Conservation (phyloP, 2,329 filamentous ascomycete genomes). For the Elsinoe fawcettii region DNA sequence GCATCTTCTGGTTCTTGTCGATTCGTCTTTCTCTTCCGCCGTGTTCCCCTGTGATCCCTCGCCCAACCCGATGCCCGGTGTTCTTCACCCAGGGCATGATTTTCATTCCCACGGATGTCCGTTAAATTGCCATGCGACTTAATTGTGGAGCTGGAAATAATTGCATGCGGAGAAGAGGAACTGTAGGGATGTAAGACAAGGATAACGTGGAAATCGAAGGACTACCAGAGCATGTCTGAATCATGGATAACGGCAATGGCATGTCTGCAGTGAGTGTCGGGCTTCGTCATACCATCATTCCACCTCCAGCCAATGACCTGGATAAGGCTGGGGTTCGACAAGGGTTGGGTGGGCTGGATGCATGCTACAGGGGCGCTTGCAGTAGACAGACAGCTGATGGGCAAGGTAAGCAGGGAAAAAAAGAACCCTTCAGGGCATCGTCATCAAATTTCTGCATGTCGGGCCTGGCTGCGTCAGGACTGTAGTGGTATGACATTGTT, state of each 20-base stretch:
- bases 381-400: background rate
- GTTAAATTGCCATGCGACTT: slow-evolving; percentile 1
- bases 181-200: slow-evolving; percentile 1
- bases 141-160: background rate
- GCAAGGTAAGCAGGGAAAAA: background rate
- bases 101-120: background rate
- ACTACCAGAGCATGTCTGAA: slow-evolving; percentile 4
- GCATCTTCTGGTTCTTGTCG: slow-evolving; percentile 3
- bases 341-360: background rate
- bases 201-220: slow-evolving; percentile 8
- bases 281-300: slow-evolving; percentile 2
- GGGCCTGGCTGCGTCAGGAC: background rate
- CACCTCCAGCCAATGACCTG: background rate
- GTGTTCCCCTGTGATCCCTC: slow-evolving; percentile 1
- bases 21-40: background rate
- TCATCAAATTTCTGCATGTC: background rate
- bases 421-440: background rate
- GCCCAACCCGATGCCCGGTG: background rate
- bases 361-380: slow-evolving; percentile 12
- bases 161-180: background rate
- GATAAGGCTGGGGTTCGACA: background rate
- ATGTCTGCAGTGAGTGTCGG: background rate
- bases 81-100: background rate
- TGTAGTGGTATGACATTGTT: background rate
- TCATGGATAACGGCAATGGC: background rate